Conservation (phyloP, 139 green algal genomes). For the Chlamydomonas sphaeroides region DNA sequence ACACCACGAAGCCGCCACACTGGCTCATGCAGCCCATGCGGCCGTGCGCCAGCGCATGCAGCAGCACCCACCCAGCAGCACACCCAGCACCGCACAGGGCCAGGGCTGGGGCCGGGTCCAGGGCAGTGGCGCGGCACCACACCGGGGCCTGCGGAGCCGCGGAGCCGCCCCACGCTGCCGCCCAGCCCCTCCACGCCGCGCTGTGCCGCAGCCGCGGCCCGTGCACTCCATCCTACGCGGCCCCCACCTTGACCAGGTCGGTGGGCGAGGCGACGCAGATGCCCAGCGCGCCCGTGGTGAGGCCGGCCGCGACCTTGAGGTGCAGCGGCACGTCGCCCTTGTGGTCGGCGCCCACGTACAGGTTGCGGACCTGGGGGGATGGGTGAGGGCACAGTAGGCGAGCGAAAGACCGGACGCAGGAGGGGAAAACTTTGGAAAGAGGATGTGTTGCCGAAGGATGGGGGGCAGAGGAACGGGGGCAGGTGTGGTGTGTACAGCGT, state of each 20-base stretch:
- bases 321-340: constrained; percentile 82
- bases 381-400: neutral
- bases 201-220: no score
- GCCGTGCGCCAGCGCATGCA: no score
- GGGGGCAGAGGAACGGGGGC: neutral
- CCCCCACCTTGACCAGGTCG: constrained; percentile 95
- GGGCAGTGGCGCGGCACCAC: no score
- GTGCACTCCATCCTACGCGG: no score
- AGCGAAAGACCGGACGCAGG: neutral
- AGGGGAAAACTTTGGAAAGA: neutral
- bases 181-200: no score
- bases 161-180: no score
- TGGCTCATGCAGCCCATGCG: neutral
- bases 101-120: no score
- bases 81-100: no score
- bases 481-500: no score
- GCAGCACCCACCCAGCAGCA: no score
- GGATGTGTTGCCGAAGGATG: neutral
- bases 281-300: constrained; percentile 91
- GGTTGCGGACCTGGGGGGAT: constrained; percentile 45
- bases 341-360: constrained; percentile 81
- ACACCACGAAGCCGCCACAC: neutral
- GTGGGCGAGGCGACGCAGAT: constrained; percentile 92
- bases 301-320: constrained; percentile 92
- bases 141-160: no score